Evolutionary conservation across 257 asterid species (phyloP), one percentile per base, ranked within the genome.

Genomic region (Jasminum sambac): DNA sequence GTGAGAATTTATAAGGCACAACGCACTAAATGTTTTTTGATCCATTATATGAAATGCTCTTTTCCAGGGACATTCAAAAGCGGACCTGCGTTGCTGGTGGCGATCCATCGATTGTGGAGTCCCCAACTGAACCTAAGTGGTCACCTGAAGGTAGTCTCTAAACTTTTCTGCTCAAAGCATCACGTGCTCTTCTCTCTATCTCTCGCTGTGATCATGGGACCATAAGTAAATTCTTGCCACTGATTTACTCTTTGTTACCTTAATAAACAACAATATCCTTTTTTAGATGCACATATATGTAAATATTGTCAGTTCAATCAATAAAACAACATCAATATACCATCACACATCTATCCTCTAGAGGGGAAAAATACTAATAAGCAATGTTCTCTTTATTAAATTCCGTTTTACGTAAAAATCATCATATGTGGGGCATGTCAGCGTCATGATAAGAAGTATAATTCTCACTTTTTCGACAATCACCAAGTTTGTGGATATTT

Each of bases 101-200:
- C 63, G 92, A 91, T 82, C 82, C 76, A 44, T 81, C 84, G 43
- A 69, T 91, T 68, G 83, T 88, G 68, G 99, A 94, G 80, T 89
- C 99, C 76, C 96, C 96, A 67, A 84, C 87, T 77, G 99, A 94
- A 83, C 99, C 99, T 66, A 91, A 85, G 87, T 94, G 99, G 99
- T 94, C 99, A 55, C 86, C 88, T 68, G 89, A 94, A 91, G 99
- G 99, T 94, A 84, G 72, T 48, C 41, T 17, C 65, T 24, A 23
- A 44, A 42, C 68, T 58, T 17, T 74, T 62, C 66, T 30, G 34
- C 46, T 74, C 34, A 61, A 40, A 57, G 52, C 39, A 64, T 48
- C 43, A 38, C 41, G 73, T 68, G 74, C 66, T 48, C 60, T 12
- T 52, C 21, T 64, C 36, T 21, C 17, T 25, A 26, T 46, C 37